A percentile compares a stretch with the other conserved stretches of the same genome.
These are phyloP conservation scores for Periconia macrospinosa DNA, from an alignment of 2,329 filamentous ascomycete genomes.

Conservation along the genomic window DNA sequence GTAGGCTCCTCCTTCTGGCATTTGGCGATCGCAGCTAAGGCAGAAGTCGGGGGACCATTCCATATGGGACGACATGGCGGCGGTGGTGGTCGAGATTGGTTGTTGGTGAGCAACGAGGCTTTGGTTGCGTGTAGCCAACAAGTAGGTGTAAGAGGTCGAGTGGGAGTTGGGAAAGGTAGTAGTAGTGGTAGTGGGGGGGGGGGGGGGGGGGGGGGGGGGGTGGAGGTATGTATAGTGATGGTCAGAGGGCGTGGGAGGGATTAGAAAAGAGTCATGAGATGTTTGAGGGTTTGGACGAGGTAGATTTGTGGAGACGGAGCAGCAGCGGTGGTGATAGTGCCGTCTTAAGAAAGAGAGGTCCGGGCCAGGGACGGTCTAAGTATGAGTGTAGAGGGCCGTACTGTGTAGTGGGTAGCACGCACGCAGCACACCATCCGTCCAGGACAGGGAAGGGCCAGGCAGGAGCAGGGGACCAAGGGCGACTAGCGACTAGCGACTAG, in stretches of 20 bases:
- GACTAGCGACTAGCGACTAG: no score
- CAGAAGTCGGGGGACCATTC: constrained; percentile 90
- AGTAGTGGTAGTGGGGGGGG: not conserved
- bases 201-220: not conserved
- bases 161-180: not conserved
- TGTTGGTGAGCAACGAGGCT: constrained; percentile 2
- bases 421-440: not conserved
- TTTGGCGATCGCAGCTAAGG: constrained; percentile 90
- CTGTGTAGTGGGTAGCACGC: no score
- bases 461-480: no score
- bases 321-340: no score
- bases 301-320: constrained; percentile 2
- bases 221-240: not conserved
- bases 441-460: no score
- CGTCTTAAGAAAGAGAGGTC: no score
- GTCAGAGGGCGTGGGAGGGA: not conserved
- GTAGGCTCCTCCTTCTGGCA: constrained; percentile 73
- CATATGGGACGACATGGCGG: constrained; percentile 47
- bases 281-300: not conserved
- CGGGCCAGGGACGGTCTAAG: no score
- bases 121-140: no score
- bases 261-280: constrained; percentile 15
- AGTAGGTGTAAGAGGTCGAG: not conserved
- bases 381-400: no score
- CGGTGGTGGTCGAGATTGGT: not conserved